Conservation (phyloP, 345 rosid species). For the Schrenkiella parvula region DNA sequence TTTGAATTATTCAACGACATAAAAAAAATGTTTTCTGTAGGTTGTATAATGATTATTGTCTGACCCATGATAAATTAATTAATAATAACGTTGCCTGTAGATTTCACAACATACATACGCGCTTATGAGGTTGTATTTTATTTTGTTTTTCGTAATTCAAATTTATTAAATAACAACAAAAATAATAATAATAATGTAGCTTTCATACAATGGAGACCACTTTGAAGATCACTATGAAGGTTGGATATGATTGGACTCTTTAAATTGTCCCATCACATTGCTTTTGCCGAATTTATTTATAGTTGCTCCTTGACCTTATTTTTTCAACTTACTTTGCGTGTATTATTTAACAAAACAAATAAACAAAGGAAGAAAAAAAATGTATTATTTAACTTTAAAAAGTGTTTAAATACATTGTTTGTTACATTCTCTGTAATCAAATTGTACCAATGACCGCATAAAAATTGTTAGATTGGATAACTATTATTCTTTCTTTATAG, state of each 20-base stretch:
- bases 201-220: conserved; percentile 20
- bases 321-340: neutral
- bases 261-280: conserved; percentile 21
- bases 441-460: neutral
- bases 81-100: neutral
- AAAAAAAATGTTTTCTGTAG: neutral
- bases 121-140: conserved; percentile 4
- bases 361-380: neutral
- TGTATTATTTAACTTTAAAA: neutral
- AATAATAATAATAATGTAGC: neutral
- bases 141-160: neutral
- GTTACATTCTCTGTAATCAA: neutral
- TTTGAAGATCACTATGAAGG: conserved; percentile 12
- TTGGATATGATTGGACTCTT: conserved; percentile 15
- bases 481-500: neutral
- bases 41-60: conserved; percentile 2
- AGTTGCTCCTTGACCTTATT: neutral
- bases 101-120: conserved; percentile 6
- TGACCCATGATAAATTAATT: neutral
- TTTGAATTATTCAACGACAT: neutral
- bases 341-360: no score
- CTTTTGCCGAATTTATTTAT: neutral
- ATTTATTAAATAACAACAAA: neutral
- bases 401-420: no score
- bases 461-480: neutral